phyloP scores from a whole-genome alignment of 2,329 filamentous ascomycete species.

The Seiridium unicorne region DNA sequence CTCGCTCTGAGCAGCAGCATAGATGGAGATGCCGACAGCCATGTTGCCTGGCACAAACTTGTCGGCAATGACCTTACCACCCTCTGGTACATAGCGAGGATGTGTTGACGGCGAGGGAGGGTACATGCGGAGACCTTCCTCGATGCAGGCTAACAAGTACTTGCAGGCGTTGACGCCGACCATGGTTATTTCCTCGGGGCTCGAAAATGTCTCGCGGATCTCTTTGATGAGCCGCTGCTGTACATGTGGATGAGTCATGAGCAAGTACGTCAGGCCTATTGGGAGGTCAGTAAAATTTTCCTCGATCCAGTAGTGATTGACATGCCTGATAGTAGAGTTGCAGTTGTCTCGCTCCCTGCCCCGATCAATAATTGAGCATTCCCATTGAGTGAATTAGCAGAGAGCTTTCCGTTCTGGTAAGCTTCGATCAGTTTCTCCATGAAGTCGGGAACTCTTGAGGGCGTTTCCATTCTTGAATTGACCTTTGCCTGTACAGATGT shows the following conservation, averaged over 20 bases:
- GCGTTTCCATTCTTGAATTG: conserved; percentile 11
- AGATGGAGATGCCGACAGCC: conserved; percentile 10
- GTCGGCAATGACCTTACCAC: conserved; percentile 12
- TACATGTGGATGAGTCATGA: neutral
- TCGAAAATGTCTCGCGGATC: conserved; percentile 33
- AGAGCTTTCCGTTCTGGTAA: conserved; percentile 15
- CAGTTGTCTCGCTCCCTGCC: conserved; percentile 17
- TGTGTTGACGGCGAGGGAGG: conserved; percentile 24
- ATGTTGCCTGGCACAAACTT: conserved; percentile 12
- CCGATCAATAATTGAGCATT: conserved; percentile 17
- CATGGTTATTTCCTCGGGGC: conserved; percentile 35
- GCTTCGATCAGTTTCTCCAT: conserved; percentile 19
- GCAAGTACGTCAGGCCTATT: neutral
- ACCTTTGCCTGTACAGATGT: conserved; percentile 12
- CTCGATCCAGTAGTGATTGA: neutral
- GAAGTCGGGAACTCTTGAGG: conserved; percentile 14
- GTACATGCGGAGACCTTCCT: conserved; percentile 39
- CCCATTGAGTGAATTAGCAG: conserved; percentile 10
- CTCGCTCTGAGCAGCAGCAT: conserved; percentile 11
- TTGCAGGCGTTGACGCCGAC: conserved; percentile 23
- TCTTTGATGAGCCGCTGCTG: conserved; percentile 24
- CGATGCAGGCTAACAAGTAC: conserved; percentile 38
- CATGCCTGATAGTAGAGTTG: conserved; percentile 14
- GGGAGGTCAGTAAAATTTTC: neutral
- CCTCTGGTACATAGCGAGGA: conserved; percentile 8